Evolutionary conservation across 805 yeast genomes (phyloP), one percentile per base, ranked within the genome.

Genomic region (Myxozyma udenii): DNA sequence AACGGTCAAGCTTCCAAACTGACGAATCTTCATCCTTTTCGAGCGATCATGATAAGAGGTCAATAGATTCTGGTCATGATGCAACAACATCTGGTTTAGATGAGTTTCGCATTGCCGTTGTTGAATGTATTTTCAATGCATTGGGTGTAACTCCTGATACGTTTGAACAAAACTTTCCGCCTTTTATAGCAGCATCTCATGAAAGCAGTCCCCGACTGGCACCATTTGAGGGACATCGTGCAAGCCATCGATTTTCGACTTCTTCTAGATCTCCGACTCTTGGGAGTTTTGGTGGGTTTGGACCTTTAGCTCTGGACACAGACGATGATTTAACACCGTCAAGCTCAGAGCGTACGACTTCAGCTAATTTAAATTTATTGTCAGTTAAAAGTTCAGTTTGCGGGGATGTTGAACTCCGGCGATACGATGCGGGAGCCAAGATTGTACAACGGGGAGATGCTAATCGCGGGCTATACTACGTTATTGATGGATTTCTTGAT

Each of bases 401-500:
- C 1, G 76, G 79, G 35, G 74, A 71, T 5, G 66, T 91, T 32
- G 81, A 83, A 46, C 70, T 90, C 6, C 70, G 77, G 53, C 75
- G 71, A 57, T 73, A 74, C 52, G 70, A 76, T 11, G 74, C 81
- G 26, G 86, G 81, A 3, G 66, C 81, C 0, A 72, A 73, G 0
- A 61, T 91, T 1, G 79, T 85, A 9, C 76, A 80, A 48, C 86
- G 85, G 55, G 80, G 84, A 44, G 78, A 81, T 12, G 74, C 77
- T 44, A 80, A 83, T 42, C 79, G 83, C 1, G 98, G 98, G 0
- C 66, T 91, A 11, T 87, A 74, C 64, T 91, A 84, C 63, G 83
- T 91, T 3, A 78, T 91, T 44, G 84, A 84, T 49, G 98, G 98
- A 1, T 62, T 74, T 3, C 68, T 91, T 33, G 88, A 85, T 39